phyloP scores from a whole-genome alignment of 345 rosid species.

The Rhizophora mangle region DNA sequence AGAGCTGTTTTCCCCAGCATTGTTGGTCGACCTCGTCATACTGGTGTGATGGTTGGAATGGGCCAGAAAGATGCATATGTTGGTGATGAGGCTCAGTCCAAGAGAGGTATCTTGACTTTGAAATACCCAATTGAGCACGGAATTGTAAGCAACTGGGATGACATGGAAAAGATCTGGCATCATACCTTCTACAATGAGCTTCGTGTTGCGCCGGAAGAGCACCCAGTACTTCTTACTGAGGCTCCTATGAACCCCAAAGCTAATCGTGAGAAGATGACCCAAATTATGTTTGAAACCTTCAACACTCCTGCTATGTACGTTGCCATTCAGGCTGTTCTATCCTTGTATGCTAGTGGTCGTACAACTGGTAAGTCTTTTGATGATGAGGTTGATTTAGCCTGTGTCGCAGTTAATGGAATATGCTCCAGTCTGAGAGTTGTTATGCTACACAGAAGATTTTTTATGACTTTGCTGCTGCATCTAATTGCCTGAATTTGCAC shows the following conservation, averaged over 20 bases:
- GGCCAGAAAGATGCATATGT: slow-evolving; percentile 52
- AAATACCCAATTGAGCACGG: slow-evolving; percentile 57
- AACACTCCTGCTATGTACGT: slow-evolving; percentile 41
- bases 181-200: slow-evolving; percentile 57
- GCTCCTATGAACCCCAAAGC: slow-evolving; percentile 66
- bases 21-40: slow-evolving; percentile 48
- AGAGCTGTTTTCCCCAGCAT: slow-evolving; percentile 66
- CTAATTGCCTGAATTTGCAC: background rate
- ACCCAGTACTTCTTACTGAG: slow-evolving; percentile 58
- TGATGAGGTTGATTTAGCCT: background rate
- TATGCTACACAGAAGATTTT: no score
- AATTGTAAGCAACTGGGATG: slow-evolving; percentile 51
- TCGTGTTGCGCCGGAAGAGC: slow-evolving; percentile 58
- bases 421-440: background rate
- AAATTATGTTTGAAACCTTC: slow-evolving; percentile 50
- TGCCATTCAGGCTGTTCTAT: slow-evolving; percentile 49
- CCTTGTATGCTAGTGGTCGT: slow-evolving; percentile 65
- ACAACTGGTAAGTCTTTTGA: slow-evolving; percentile 33
- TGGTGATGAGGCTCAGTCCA: slow-evolving; percentile 52
- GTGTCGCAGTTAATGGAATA: background rate
- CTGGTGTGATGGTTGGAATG: slow-evolving; percentile 56
- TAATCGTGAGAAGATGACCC: slow-evolving; percentile 58
- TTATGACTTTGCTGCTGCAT: background rate
- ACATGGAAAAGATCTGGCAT: slow-evolving; percentile 56
- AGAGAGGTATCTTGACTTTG: slow-evolving; percentile 47